Evolutionary conservation across 805 yeast genomes (phyloP), one percentile per base, ranked within the genome.

Genomic region (Kluyveromyces aestuarii): DNA sequence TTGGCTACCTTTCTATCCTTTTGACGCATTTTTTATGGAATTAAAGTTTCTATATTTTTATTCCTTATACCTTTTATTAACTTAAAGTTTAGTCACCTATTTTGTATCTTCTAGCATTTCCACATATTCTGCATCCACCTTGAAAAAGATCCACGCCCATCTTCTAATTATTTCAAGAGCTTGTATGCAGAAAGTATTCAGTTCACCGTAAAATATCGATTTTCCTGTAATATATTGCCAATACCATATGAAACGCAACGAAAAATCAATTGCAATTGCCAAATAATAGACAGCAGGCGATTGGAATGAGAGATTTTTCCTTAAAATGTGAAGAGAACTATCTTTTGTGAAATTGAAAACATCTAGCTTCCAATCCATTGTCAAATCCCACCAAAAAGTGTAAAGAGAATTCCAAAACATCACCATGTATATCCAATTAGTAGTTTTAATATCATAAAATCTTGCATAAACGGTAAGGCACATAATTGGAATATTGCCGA

Each of bases 311-410:
- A 71, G 50, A 1, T 61, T 17, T 2, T 58, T 58, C 3, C 53
- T 55, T 48, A 14, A 40, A 42, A 44, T 46, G 27, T 45, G 40
- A 10, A 8, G 14, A 30, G 18, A 16, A 18, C 42, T 40, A 27
- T 8, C 16, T 50, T 51, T 14, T 49, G 45, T 9, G 46, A 51
- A 52, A 41, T 71, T 72, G 57, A 84, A 71, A 8, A 84, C 58
- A 10, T 76, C 75, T 44, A 88, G 72, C 41, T 81, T 80, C 99
- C 99, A 93, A 69, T 93, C 99, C 75, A 80, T 79, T 45, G 76
- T 75, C 11, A 91, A 66, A 64, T 93, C 99, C 99, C 99, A 93
- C 48, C 79, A 69, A 51, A 87, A 85, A 14, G 95, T 77, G 63
- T 85, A 93, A 0, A 79, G 57, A 0, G 98, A 84, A 61, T 86